A percentile compares a stretch with the other conserved stretches of the same genome.
phyloP scores from a whole-genome alignment of 176 grass and related monocot genomes.

The Aegilops umbellulata region DNA sequence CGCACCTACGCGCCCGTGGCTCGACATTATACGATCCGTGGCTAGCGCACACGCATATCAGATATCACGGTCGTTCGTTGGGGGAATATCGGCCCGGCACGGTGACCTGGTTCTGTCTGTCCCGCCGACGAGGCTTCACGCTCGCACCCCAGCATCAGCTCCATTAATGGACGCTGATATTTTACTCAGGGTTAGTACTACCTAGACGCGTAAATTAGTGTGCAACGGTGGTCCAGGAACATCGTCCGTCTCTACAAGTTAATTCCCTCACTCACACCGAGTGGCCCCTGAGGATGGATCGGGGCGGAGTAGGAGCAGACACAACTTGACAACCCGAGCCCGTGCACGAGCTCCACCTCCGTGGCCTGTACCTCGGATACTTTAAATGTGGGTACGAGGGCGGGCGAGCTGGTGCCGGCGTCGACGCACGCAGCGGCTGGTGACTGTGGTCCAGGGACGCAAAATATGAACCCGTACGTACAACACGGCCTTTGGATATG shows the following conservation, averaged over 20 bases:
- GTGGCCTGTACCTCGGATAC: background rate
- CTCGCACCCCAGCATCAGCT: background rate
- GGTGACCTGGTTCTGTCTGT: background rate
- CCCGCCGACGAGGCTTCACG: background rate
- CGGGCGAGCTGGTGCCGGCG: background rate
- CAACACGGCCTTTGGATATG: background rate
- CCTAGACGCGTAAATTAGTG: background rate
- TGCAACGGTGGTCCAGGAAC: background rate
- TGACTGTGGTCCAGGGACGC: background rate
- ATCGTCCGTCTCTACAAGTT: background rate
- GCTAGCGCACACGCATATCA: background rate
- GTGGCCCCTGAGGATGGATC: background rate
- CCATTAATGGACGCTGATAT: background rate
- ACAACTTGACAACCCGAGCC: background rate
- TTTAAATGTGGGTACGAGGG: background rate
- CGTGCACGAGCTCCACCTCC: conserved; percentile 8
- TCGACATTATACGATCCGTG: background rate
- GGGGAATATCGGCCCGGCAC: conserved; percentile 5
- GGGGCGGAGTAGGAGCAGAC: background rate
- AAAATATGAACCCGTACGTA: background rate
- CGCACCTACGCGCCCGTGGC: conserved; percentile 10
- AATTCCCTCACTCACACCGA: background rate
- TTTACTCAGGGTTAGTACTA: background rate
- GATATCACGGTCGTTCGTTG: background rate
- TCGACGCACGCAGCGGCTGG: conserved; percentile 6